Percentiles rank a stretch among this genome's conserved stretches.
Evolutionary conservation across 768 basidiomycete genomes (phyloP).

Genomic region (Vararia minispora): DNA sequence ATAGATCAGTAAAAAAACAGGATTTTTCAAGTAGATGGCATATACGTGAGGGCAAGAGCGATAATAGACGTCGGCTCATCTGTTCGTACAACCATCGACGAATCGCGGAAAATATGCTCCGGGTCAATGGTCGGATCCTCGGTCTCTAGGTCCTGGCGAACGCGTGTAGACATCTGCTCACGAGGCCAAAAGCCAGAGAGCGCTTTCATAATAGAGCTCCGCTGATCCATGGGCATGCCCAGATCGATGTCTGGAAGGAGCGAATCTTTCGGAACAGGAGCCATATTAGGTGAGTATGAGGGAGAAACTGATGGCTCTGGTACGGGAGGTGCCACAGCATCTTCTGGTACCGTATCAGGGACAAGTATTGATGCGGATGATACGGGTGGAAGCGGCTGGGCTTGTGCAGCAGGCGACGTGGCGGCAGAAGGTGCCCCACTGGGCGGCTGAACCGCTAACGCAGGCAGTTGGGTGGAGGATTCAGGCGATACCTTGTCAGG

Average conservation of each 20-base stretch:
- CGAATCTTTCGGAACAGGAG: slow-evolving; percentile 9
- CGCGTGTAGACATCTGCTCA: slow-evolving; percentile 37
- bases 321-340: too few relatives aligned
- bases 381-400: too few relatives aligned
- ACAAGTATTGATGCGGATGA: too few relatives aligned
- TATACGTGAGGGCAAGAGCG: slow-evolving; percentile 83
- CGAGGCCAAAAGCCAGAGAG: slow-evolving; percentile 75
- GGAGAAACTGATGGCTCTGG: too few relatives aligned
- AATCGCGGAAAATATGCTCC: slow-evolving; percentile 92
- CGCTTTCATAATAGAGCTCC: slow-evolving; percentile 71
- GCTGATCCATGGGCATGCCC: slow-evolving; percentile 40
- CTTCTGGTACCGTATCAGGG: too few relatives aligned
- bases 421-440: slow-evolving; percentile 40
- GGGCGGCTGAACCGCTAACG: too few relatives aligned
- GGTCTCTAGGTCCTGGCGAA: slow-evolving; percentile 44
- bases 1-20: not conserved
- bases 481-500: slow-evolving; percentile 20
- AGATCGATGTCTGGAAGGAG: slow-evolving; percentile 40
- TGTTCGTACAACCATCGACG: slow-evolving; percentile 87
- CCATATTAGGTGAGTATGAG: slow-evolving; percentile 14
- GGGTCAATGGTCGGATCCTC: slow-evolving; percentile 67
- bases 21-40: slow-evolving; percentile 6
- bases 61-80: slow-evolving; percentile 98
- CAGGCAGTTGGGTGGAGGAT: slow-evolving; percentile 5
- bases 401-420: slow-evolving; percentile 37